Conservation (phyloP, 768 basidiomycete species). For the Tricholoma sp. region DNA sequence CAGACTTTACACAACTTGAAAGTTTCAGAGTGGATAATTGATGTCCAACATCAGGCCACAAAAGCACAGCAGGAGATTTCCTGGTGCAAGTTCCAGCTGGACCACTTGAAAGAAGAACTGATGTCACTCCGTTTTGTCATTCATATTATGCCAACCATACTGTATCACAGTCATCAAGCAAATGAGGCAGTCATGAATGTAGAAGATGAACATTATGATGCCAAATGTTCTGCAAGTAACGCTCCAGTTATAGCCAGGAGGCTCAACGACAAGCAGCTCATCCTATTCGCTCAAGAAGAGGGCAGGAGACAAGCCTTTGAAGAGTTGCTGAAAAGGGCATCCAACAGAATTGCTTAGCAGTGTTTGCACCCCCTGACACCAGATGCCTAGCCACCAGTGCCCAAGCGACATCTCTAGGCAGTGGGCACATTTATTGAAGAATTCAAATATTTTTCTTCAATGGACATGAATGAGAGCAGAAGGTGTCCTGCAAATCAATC, state of each 20-base stretch:
- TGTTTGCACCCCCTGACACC: background rate
- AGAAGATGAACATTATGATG: slow-evolving; percentile 27
- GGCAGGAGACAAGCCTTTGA: slow-evolving; percentile 36
- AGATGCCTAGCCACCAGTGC: slow-evolving; percentile 6
- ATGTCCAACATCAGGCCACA: slow-evolving; percentile 21
- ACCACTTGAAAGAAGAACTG: slow-evolving; percentile 23
- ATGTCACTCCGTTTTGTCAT: background rate
- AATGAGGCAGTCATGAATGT: slow-evolving; percentile 19
- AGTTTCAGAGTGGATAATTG: slow-evolving; percentile 20
- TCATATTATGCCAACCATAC: background rate
- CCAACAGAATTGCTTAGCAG: slow-evolving; percentile 36
- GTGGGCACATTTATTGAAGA: slow-evolving; percentile 13
- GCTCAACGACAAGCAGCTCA: slow-evolving; percentile 46
- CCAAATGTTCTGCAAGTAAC: slow-evolving; percentile 27
- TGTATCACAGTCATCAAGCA: slow-evolving; percentile 17
- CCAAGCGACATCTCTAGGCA: slow-evolving; percentile 9
- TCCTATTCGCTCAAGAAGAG: too few species aligned
- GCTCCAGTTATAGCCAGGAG: slow-evolving; percentile 50
- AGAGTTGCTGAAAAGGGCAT: too few species aligned
- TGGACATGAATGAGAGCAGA: background rate
- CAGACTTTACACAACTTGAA: slow-evolving; percentile 18
- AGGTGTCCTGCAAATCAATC: background rate
- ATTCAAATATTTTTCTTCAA: background rate
- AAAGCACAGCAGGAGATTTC: slow-evolving; percentile 21
- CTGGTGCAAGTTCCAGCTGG: slow-evolving; percentile 20